These are phyloP conservation scores for Metschnikowia orientalis DNA, from an alignment of 805 yeast genomes.

Conservation along the genomic window DNA sequence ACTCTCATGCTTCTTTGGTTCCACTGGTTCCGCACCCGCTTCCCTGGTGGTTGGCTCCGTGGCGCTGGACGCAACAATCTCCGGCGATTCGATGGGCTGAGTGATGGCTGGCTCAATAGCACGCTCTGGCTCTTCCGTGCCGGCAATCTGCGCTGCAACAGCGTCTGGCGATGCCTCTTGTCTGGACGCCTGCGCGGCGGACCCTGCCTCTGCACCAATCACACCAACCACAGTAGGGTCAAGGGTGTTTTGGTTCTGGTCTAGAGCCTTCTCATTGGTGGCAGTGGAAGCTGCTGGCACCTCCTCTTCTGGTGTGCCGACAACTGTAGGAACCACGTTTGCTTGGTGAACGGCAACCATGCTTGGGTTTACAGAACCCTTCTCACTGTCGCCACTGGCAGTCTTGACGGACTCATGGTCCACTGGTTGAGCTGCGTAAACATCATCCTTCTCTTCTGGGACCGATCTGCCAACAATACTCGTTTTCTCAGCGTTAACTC, in stretches of 20 bases:
- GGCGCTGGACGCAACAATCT: background rate
- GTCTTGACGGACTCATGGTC: too few species aligned
- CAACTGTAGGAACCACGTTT: constrained; percentile 7
- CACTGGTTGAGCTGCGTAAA: background rate
- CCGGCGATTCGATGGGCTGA: constrained; percentile 9
- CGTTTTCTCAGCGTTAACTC: background rate
- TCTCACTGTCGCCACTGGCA: too few species aligned
- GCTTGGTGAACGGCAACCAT: constrained; percentile 8
- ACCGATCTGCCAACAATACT: background rate
- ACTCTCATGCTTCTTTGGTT: constrained; percentile 2
- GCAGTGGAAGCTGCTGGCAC: constrained; percentile 5
- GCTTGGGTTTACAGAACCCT: constrained; percentile 2
- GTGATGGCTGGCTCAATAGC: constrained; percentile 11
- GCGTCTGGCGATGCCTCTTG: constrained; percentile 9
- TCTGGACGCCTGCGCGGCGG: constrained; percentile 4
- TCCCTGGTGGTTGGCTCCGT: constrained; percentile 8
- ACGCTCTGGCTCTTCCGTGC: constrained; percentile 8
- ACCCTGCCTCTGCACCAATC: constrained; percentile 16
- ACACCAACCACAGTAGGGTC: constrained; percentile 17
- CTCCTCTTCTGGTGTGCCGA: constrained; percentile 5
- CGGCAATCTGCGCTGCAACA: constrained; percentile 7
- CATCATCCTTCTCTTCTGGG: background rate
- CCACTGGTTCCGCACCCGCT: constrained; percentile 1
- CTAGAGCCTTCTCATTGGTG: background rate
- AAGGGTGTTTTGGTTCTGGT: constrained; percentile 10